Conservation (phyloP, 164 flowering plant genomes). For the Brasenia schreberi region DNA sequence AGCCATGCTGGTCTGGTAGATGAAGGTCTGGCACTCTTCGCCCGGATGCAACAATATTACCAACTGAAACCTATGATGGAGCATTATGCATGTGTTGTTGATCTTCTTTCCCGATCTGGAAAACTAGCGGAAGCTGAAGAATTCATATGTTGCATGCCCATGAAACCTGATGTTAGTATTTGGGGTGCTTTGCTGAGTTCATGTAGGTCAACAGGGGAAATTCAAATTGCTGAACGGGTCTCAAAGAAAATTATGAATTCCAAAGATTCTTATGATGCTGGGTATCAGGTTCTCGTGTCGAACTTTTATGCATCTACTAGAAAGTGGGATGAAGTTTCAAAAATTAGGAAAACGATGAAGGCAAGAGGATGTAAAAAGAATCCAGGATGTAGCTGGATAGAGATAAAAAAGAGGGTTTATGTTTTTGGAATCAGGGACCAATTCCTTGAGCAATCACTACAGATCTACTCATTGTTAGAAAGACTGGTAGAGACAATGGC, state of each 20-base stretch:
- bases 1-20: constrained; percentile 36
- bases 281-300: constrained; percentile 30
- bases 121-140: constrained; percentile 22
- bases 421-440: constrained; percentile 21
- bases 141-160: constrained; percentile 27
- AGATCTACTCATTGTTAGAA: constrained; percentile 15
- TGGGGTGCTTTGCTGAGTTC: constrained; percentile 41
- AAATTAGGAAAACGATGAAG: constrained; percentile 19
- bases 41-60: constrained; percentile 18
- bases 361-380: constrained; percentile 28
- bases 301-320: constrained; percentile 34
- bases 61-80: constrained; percentile 21
- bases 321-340: constrained; percentile 29
- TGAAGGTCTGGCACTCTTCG: constrained; percentile 22
- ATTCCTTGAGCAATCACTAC: constrained; percentile 14
- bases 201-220: constrained; percentile 19
- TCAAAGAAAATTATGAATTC: constrained; percentile 13
- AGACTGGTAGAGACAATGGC: constrained; percentile 21
- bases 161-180: constrained; percentile 31
- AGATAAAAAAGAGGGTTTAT: constrained; percentile 22
- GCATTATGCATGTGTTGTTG: constrained; percentile 41
- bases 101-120: constrained; percentile 25
- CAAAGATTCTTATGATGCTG: constrained; percentile 20
- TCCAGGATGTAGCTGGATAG: constrained; percentile 36
- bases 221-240: constrained; percentile 17